Base-by-base conservation (phyloP, 2,329 filamentous ascomycete genomes). In the Elsinoe perseae region DNA sequence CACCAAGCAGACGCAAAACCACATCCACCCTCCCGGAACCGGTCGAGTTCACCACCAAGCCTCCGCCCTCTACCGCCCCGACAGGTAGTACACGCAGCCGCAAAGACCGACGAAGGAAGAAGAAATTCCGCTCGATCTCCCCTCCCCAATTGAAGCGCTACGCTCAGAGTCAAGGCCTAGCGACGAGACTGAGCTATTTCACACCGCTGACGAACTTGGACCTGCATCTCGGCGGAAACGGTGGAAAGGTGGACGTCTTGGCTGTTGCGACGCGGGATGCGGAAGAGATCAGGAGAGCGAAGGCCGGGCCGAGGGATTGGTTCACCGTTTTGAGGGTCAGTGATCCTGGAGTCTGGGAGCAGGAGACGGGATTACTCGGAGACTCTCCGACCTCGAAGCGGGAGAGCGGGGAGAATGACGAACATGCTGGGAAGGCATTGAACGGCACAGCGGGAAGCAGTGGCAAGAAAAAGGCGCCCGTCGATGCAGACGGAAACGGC, bases 101-200 rank as follows among this genome's bases (percentile, higher is more conserved):
- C 20, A 18, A 44, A 12, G 12, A 25, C 23, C 20, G 20, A 25
- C 3, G 25, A 28, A 42, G 10, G 20, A 42, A 42, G 20, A 27
- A 28, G 25, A 42, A 52, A 23, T 18, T 38, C 4, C 44, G 56
- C n/a, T 27, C 43, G 9, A 53, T 59, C 30, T 60, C 59, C 8
- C 59, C 59, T 2, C 59, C 57, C 3, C 32, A 48, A 5, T 28
- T 58, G 2, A 27, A 44, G 21, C 44, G 55, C 1, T 36, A 40
- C 27, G 48, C 43, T 32, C 36, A 28, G n/a, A 61, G 59, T 5
- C 55, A 57, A 56, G 75, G 74, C 43, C 63, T 73, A 34, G 65
- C 64, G 1, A 76, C 75, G 0, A 61, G 68, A 0, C 60, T 72
- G n/a, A 66, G 70, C 4, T 78, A 77, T 65, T 77, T 75, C 65